Evolutionary conservation across 2,329 filamentous ascomycete species (phyloP), one percentile per base, ranked within the genome.

Genomic region (Aureobasidium uvarum): DNA sequence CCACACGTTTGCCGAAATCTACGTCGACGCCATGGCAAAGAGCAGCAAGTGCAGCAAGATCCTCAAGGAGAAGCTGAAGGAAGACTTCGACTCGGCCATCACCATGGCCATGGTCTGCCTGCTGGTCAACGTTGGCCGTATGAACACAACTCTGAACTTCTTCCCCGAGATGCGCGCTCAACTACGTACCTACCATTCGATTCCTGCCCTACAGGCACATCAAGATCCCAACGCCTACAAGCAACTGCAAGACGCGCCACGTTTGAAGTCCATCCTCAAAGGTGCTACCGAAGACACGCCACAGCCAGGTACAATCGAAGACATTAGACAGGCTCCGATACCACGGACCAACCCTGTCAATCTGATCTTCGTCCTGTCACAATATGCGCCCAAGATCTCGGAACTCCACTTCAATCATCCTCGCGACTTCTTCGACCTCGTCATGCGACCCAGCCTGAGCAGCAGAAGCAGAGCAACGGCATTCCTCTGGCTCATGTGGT

Each of bases 31-130:
- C 67, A 98, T 99, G 94, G 92, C 95, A 3, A 87, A 92, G 77
- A 99, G 95, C 80, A 97, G 92, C 83, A 99, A 99, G 82, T 98
- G 94, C 33, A 98, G 95, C 83, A 98, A 98, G 80, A 95, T 99
- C 58, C 83, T 99, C 69, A 92, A 96, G 77, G 95, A 99, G 78
- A 98, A 99, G 81, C 84, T 99, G 69, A 84, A 96, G 73, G 95
- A 89, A 70, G 95, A 99, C 76, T 88, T 91, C 73, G 89, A 92
- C 69, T 93, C 93, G 25, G 95, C 94, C 41, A 92, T 96, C 76
- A 94, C 92, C 74, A 99, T 99, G 95, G 95, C 95, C 62, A 99
- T 99, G 95, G 94, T 99, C 66, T 99, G 95, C 78, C 81, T 99
- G 69, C 81, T 99, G 72, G 95, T 99, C 76, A 99, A 99, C 74